A percentile compares a stretch with the other conserved stretches of the same genome.
Evolutionary conservation across 768 basidiomycete species (phyloP).

Genomic region (Coprinopsis cinerea): DNA sequence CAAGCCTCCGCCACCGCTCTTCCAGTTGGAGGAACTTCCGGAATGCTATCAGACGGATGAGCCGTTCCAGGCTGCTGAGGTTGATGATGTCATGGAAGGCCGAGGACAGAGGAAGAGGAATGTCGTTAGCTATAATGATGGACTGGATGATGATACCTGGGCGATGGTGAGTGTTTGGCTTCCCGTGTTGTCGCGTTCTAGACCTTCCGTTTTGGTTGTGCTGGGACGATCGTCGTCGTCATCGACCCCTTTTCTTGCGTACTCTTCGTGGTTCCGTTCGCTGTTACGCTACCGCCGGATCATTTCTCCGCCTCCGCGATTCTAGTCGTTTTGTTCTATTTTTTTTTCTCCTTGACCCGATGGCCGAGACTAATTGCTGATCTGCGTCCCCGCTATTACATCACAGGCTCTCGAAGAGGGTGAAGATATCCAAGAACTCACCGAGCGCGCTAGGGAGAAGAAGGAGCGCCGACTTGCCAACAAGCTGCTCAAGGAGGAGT

Average conservation of each 20-base stretch:
- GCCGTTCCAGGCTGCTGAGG: slow-evolving; percentile 60
- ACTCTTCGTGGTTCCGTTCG: no score
- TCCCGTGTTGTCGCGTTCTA: no score
- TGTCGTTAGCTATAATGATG: slow-evolving; percentile 89
- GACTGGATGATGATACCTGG: slow-evolving; percentile 92
- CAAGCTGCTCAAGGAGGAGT: slow-evolving; percentile 59
- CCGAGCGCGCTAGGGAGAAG: slow-evolving; percentile 58
- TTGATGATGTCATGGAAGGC: slow-evolving; percentile 67
- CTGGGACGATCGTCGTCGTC: no score
- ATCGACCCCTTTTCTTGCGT: no score
- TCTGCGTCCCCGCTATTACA: no score
- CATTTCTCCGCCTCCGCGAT: neutral
- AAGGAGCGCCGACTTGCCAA: slow-evolving; percentile 58
- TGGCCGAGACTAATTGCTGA: neutral
- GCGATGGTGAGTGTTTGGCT: slow-evolving; percentile 52
- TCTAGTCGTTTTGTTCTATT: neutral
- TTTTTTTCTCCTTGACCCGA: neutral
- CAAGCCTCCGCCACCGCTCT: slow-evolving; percentile 69
- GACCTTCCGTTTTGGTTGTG: no score
- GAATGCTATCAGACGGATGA: slow-evolving; percentile 86
- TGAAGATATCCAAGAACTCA: slow-evolving; percentile 70
- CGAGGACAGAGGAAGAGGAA: slow-evolving; percentile 82
- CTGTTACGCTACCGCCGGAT: no score
- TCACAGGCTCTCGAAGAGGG: slow-evolving; percentile 71
- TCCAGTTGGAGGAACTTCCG: slow-evolving; percentile 86